Conservation (phyloP, 495 filamentous ascomycete genomes). For the Lophium mytilinum region DNA sequence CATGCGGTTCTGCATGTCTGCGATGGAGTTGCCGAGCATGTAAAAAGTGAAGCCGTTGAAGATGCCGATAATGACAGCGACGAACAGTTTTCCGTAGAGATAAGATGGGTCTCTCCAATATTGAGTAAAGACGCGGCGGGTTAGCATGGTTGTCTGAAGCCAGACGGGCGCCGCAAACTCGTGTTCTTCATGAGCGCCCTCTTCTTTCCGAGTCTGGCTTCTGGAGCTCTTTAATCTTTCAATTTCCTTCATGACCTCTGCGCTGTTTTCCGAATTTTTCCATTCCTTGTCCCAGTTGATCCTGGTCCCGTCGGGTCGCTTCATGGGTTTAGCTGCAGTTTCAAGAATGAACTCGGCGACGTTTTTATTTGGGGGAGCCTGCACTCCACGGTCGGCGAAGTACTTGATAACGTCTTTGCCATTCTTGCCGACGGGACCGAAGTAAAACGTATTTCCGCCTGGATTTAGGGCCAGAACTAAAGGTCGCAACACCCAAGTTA, state of each 20-base stretch:
- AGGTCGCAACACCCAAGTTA: too few species aligned
- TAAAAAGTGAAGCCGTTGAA: constrained; percentile 70
- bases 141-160: constrained; percentile 45
- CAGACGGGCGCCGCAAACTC: constrained; percentile 56
- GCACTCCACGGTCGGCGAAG: constrained; percentile 70
- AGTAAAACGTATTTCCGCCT: constrained; percentile 80
- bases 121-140: constrained; percentile 64
- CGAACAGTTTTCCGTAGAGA: constrained; percentile 66
- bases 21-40: constrained; percentile 55
- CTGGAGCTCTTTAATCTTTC: constrained; percentile 48
- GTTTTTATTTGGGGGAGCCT: constrained; percentile 59
- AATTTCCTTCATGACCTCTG: constrained; percentile 48
- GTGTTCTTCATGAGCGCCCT: constrained; percentile 30
- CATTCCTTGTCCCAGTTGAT: constrained; percentile 77
- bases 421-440: constrained; percentile 77
- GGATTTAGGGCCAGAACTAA: constrained; percentile 70
- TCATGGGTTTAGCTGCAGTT: constrained; percentile 68
- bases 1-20: constrained; percentile 73
- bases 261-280: constrained; percentile 54
- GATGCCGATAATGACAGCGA: constrained; percentile 56
- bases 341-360: constrained; percentile 60
- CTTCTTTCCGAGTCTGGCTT: constrained; percentile 39
- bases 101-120: constrained; percentile 84
- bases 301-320: constrained; percentile 36
- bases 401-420: constrained; percentile 61